Base-by-base conservation (phyloP, 2,329 filamentous ascomycete genomes). In the Moelleriella libera region DNA sequence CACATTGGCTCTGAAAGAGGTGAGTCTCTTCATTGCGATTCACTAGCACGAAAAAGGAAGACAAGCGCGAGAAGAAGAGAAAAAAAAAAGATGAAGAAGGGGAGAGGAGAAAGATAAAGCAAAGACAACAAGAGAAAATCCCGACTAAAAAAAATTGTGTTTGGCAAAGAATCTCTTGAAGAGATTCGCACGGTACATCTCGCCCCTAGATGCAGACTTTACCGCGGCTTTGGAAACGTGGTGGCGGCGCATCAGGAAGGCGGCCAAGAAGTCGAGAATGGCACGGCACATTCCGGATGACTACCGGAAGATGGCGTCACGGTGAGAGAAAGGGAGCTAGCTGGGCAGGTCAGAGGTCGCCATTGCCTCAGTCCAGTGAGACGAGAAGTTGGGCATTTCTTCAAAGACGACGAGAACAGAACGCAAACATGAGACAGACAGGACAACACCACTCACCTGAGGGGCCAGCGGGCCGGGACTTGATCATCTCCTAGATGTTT, bases 1-100 rank as follows among this genome's bases (percentile, higher is more conserved):
- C 45, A 65, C 63, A 0, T 48, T 65, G 48, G 63, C 63, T 5
- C 29, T 60, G 8, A 57, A 65, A 30, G 62, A 65, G 58, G 63
- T 64, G 47, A 47, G 60, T 48, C 37, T 46, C 31, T n/a, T 2
- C 14, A 41, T 39, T 39, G 34, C 9, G 12, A 39, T 39, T 39
- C 9, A 39, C 12, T 39, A 2, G 34, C 12, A 9, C 34, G 34
- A 9, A 39, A 8, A 12, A 39, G 8, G 12, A 39, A 9, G 34
- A 12, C 34, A 39, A 39, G 12, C 3, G 12, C 8, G 12, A 39
- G 12, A 39, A 39, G 2, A 39, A 39, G 4, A 3, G 3, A 9
- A 39, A 8, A 39, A 39, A 39, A 39, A 8, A 39, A 39, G 4
- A 39, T 8, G 9, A 39, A 39, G 34, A 12, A 9, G 34, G 34